Conservation (phyloP, 2,329 filamentous ascomycete species). For the Coleophoma eucalyptorum region DNA sequence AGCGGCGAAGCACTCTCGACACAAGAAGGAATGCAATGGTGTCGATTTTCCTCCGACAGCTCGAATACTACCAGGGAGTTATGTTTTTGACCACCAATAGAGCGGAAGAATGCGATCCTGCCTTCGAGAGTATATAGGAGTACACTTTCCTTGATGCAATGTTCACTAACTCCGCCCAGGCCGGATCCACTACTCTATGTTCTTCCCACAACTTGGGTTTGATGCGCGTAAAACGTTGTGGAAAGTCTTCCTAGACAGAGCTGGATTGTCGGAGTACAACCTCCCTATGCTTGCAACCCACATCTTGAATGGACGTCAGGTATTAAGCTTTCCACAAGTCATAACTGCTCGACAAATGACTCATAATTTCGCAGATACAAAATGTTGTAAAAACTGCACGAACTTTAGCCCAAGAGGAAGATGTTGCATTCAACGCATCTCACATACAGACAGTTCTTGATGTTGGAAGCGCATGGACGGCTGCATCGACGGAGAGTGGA, state of each 20-base stretch:
- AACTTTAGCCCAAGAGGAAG: slow-evolving; percentile 74
- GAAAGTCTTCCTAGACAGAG: background rate
- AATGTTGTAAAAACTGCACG: slow-evolving; percentile 82
- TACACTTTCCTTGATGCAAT: background rate
- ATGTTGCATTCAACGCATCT: slow-evolving; percentile 66
- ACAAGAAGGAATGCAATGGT: slow-evolving; percentile 83
- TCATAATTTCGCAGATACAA: slow-evolving; percentile 64
- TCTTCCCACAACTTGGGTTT: background rate
- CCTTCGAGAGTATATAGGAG: slow-evolving; percentile 28
- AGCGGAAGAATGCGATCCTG: slow-evolving; percentile 43
- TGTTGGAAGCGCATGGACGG: slow-evolving; percentile 69
- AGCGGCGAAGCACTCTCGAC: slow-evolving; percentile 78
- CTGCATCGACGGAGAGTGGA: too few species aligned
- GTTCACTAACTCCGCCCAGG: too few species aligned
- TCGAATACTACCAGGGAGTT: slow-evolving; percentile 92
- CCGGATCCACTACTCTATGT: background rate
- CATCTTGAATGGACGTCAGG: slow-evolving; percentile 77
- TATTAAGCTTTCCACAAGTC: slow-evolving; percentile 65
- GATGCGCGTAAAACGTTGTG: background rate
- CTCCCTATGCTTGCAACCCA: slow-evolving; percentile 20
- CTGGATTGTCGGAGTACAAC: background rate
- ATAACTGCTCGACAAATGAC: background rate
- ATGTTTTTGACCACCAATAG: slow-evolving; percentile 87
- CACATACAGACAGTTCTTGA: slow-evolving; percentile 82
- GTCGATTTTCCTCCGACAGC: slow-evolving; percentile 78